Evolutionary conservation across 2,329 filamentous ascomycete genomes (phyloP), one percentile per base, ranked within the genome.

Genomic region (Xylariaceae sp.): DNA sequence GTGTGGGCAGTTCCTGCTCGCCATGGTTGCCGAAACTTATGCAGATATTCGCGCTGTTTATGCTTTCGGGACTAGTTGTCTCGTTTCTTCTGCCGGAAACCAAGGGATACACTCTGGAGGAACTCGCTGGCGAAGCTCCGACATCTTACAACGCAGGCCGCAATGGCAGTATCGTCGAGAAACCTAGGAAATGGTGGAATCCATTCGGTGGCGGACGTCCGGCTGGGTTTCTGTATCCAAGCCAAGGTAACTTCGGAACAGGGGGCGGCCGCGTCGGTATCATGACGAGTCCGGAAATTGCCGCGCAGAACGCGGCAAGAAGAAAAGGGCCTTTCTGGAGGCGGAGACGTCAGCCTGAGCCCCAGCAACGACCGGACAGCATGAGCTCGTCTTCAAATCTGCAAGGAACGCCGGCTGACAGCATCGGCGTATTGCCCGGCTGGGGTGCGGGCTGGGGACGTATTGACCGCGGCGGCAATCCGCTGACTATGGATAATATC

Each of bases 11-110:
- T 1, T 61, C 61, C 7, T 80, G 77, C 56, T 71, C 72, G 1
- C 75, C 77, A 0, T 87, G 85, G 78, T 75, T 91, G 47, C 78
- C 87, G 65, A 82, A 86, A 49, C 78, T 91, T 35, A 83, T 92
- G 73, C 77, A 89, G 65, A 86, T 90, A 35, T 90, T 89, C 66
- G 86, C 86, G 0, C 74, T 89, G 10, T 90, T 92, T 73, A 91
- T 90, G 88, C 74, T 91, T 6, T 77, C 79, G 45, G 89, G 89
- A 33, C 78, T 81, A 42, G 68, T 89, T 42, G 81, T 82, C 2
- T 83, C 84, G 1, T 71, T 90, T 3, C 70, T 92, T n/a, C 83
- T 91, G 18, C 87, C 87, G 0, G 88, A 90, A 70, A 90, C 85
- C 0, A 90, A 86, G 71, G 78, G 85, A 1, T 76, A 82, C 65